phyloP scores from a whole-genome alignment of 306 rosid genomes.

The Cucurbita ficifolia region DNA sequence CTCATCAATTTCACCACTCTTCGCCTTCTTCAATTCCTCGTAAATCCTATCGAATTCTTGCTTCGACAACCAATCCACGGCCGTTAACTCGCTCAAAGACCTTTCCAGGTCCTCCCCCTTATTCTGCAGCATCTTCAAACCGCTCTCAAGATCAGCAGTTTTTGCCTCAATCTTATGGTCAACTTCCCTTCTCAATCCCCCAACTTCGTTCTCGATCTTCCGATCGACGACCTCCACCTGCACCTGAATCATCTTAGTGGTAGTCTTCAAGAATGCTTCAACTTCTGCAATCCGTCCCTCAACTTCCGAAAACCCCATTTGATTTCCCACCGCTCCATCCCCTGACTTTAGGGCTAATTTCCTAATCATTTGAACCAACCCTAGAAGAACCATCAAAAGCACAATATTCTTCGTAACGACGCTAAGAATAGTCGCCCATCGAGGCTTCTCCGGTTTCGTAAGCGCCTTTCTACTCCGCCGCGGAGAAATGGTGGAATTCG shows the following conservation, averaged over 20 bases:
- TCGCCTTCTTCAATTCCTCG: constrained; percentile 32
- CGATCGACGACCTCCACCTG: constrained; percentile 74
- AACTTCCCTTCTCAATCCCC: constrained; percentile 48
- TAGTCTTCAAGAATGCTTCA: constrained; percentile 46
- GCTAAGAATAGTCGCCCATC: constrained; percentile 55
- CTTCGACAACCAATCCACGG: constrained; percentile 46
- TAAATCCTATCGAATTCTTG: constrained; percentile 57
- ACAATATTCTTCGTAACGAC: constrained; percentile 40
- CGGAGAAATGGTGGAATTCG: constrained; percentile 18
- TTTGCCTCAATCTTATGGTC: constrained; percentile 36
- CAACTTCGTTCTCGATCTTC: constrained; percentile 49
- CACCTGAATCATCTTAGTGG: constrained; percentile 54
- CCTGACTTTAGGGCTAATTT: constrained; percentile 27
- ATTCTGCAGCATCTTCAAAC: constrained; percentile 40
- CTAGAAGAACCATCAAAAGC: constrained; percentile 31
- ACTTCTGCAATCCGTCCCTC: constrained; percentile 69
- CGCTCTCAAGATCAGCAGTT: constrained; percentile 25
- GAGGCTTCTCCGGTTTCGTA: constrained; percentile 30
- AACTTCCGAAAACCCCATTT: constrained; percentile 38
- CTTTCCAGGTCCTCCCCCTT: constrained; percentile 43
- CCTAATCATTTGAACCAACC: constrained; percentile 47
- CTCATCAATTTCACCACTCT: constrained; percentile 18
- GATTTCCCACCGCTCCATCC: constrained; percentile 12
- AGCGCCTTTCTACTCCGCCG: constrained; percentile 29
- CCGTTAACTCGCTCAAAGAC: constrained; percentile 39